Percentiles rank a stretch among this genome's conserved stretches.
These are phyloP conservation scores for Clonostachys byssicola DNA, from an alignment of 2,329 filamentous ascomycete species.

Conservation along the genomic window DNA sequence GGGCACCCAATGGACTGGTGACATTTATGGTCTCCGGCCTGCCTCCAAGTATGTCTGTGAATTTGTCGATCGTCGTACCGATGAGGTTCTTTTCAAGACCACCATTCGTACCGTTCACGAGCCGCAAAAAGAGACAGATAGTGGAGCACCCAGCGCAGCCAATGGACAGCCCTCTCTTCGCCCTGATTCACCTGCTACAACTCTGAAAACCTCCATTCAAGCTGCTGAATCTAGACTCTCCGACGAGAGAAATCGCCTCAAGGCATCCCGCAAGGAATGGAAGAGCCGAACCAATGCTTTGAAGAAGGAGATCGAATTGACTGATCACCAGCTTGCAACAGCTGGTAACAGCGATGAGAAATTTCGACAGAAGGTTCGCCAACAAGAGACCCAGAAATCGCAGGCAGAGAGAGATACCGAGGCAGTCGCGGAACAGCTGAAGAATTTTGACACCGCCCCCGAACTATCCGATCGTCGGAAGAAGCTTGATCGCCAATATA, in stretches of 20 bases:
- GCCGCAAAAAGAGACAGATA: conserved; percentile 22
- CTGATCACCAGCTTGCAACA: conserved; percentile 62
- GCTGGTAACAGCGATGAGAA: conserved; percentile 73
- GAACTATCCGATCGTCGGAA: conserved; percentile 56
- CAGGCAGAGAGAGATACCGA: conserved; percentile 55
- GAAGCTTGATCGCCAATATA: conserved; percentile 46
- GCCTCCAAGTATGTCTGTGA: conserved; percentile 76
- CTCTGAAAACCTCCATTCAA: conserved; percentile 71
- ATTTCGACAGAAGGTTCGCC: conserved; percentile 68
- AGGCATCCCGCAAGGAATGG: conserved; percentile 70
- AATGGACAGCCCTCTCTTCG: conserved; percentile 57
- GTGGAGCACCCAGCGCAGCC: conserved; percentile 20
- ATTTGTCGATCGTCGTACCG: conserved; percentile 65
- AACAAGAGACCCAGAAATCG: conserved; percentile 70
- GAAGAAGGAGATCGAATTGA: conserved; percentile 70
- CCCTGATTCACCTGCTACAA: conserved; percentile 73
- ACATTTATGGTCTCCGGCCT: conserved; percentile 65
- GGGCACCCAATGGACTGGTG: conserved; percentile 63
- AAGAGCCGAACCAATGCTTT: conserved; percentile 63
- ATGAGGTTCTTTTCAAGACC: conserved; percentile 64
- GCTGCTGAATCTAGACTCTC: conserved; percentile 66
- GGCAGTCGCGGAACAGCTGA: conserved; percentile 53
- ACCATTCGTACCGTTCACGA: conserved; percentile 64
- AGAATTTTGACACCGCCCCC: conserved; percentile 59
- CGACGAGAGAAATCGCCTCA: conserved; percentile 66